Evolutionary conservation across 352 stramenopile genomes (phyloP).

Genomic region (Pythium grandisporangium): DNA sequence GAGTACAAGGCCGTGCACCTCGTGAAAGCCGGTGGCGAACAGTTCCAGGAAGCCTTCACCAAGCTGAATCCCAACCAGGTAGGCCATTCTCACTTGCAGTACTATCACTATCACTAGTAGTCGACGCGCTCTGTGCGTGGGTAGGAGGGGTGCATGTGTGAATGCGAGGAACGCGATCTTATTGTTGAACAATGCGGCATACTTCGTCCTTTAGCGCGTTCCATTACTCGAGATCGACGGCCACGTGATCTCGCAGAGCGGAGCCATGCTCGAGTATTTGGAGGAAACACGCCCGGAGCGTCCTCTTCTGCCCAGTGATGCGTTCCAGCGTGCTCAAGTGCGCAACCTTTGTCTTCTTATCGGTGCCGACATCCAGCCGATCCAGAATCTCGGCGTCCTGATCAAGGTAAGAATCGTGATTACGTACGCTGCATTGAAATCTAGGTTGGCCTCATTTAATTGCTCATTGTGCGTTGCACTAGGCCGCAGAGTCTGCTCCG

Average conservation of each 20-base stretch:
- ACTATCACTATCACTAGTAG: no score
- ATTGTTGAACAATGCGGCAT: no score
- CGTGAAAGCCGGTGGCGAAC: conserved; percentile 39
- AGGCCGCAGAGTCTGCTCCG: conserved; percentile 16
- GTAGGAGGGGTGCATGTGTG: background rate
- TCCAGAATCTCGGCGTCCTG: conserved; percentile 84
- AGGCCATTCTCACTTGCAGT: background rate
- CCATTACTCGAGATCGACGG: conserved; percentile 79
- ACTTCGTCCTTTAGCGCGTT: conserved; percentile 25
- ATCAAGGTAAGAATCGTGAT: conserved; percentile 26
- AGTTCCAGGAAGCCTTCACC: conserved; percentile 38
- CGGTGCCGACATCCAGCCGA: conserved; percentile 85
- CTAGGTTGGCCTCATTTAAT: conserved; percentile 8
- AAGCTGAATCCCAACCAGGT: conserved; percentile 67
- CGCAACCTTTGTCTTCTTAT: conserved; percentile 88
- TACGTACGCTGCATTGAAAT: background rate
- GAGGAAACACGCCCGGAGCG: conserved; percentile 72
- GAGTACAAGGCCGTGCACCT: conserved; percentile 72
- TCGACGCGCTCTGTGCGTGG: background rate
- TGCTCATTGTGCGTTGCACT: background rate
- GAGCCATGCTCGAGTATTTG: conserved; percentile 92
- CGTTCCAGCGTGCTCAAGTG: conserved; percentile 56
- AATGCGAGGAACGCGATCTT: no score
- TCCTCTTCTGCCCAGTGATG: conserved; percentile 65
- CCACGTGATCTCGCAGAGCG: conserved; percentile 65